A percentile compares a stretch with the other conserved stretches of the same genome.
phyloP scores from a whole-genome alignment of 1,284 basidiomycete species.

The Melampsora americana region DNA sequence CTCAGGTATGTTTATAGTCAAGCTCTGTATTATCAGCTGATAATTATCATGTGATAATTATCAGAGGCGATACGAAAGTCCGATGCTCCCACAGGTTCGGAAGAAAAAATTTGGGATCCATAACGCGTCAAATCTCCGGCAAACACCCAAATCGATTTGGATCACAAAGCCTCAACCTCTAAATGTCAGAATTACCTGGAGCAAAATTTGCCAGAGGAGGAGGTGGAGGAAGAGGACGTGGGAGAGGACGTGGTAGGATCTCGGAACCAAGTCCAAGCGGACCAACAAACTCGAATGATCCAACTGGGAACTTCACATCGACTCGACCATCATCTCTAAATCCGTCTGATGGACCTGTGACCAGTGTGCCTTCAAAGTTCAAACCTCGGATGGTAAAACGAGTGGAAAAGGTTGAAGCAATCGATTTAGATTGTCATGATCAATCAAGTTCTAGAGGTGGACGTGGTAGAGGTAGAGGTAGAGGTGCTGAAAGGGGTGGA shows the following conservation, averaged over 20 bases:
- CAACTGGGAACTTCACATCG: not conserved
- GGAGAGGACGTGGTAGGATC: not conserved
- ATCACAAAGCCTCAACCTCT: not conserved
- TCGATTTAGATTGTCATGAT: not conserved
- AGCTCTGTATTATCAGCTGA: too few species aligned
- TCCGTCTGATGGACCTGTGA: not conserved
- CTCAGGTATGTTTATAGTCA: too few species aligned
- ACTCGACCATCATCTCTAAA: not conserved
- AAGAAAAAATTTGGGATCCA: not conserved
- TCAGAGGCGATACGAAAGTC: too few species aligned
- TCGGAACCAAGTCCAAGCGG: not conserved
- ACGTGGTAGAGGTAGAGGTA: conserved; percentile 18
- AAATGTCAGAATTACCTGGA: not conserved
- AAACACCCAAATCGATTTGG: not conserved
- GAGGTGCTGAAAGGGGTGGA: conserved; percentile 17
- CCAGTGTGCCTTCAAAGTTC: conserved; percentile 1
- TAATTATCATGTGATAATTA: too few species aligned
- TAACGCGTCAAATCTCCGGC: not conserved
- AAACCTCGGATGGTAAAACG: conserved; percentile 38
- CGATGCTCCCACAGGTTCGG: not conserved
- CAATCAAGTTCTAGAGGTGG: conserved; percentile 1
- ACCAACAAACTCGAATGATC: not conserved
- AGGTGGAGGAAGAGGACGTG: not conserved
- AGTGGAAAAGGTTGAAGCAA: conserved; percentile 5
- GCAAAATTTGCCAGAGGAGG: not conserved